A percentile compares a stretch with the other conserved stretches of the same genome.
Conservation (phyloP, 1,139 yeast genomes). For the Debaryomyces fabryi region DNA sequence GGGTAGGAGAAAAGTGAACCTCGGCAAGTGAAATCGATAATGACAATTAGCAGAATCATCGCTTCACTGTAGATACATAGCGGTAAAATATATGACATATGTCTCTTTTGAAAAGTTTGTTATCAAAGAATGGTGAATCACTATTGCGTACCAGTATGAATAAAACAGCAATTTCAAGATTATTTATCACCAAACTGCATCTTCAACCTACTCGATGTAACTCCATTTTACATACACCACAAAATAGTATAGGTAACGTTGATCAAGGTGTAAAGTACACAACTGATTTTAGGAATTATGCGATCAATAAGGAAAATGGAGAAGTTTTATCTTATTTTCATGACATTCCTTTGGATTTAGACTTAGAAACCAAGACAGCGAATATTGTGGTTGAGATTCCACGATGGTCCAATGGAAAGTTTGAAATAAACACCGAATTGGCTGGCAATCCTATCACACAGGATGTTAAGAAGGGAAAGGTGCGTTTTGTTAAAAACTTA, state of each 20-base stretch:
- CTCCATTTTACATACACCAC: constrained; percentile 10
- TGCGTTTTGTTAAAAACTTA: constrained; percentile 81
- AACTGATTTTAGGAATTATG: constrained; percentile 36
- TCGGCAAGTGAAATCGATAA: background rate
- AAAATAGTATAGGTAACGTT: constrained; percentile 14
- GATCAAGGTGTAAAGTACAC: constrained; percentile 41
- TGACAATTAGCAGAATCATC: background rate
- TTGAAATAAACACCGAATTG: constrained; percentile 72
- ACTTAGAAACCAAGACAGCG: constrained; percentile 63
- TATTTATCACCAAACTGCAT: constrained; percentile 25
- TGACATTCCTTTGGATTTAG: constrained; percentile 72
- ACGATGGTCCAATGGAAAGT: constrained; percentile 88
- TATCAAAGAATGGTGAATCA: background rate
- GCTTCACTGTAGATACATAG: background rate
- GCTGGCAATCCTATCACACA: constrained; percentile 82
- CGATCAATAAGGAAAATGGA: constrained; percentile 62
- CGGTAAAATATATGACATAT: background rate
- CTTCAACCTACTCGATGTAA: constrained; percentile 17
- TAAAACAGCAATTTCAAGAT: constrained; percentile 22
- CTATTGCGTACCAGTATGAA: background rate
- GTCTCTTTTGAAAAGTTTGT: background rate
- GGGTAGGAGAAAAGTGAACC: background rate
- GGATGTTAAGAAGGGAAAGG: constrained; percentile 81
- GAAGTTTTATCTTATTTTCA: constrained; percentile 77
- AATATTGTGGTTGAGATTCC: constrained; percentile 92